Evolutionary conservation across 176 grass and related monocot species (phyloP), one percentile per base, ranked within the genome.

Genomic region (Bolboschoenus planiculmis): DNA sequence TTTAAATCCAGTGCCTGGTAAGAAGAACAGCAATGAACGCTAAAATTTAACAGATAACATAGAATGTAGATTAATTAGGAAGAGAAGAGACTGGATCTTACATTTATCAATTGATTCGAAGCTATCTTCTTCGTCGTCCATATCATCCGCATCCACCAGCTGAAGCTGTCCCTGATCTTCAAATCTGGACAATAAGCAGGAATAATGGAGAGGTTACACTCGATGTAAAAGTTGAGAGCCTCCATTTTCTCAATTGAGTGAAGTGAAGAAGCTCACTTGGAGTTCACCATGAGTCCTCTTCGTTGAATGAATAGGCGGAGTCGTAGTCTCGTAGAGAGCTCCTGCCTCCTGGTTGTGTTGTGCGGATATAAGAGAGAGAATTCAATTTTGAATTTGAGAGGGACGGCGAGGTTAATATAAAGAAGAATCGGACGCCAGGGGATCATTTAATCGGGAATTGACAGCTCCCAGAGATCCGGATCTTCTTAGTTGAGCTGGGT

Each of bases 51-150:
- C 83, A 81, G 35, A 62, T 50, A 86, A 77, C 11, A 78, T 31
- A 48, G 7, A 79, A 56, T 62, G 62, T n/a, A 74, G 54, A 35
- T 42, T 1, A 44, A 66, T 46, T 26, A 10, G 36, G 44, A 50
- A 26, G 43, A 18, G 42, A 82, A 29, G 37, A 50, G 55, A 59
- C 21, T 37, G 16, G 14, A 84, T 48, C 72, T 36, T 85, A 94
- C 95, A 50, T 89, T 92, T 94, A 44, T 97, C 95, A 70, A 97
- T 94, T 24, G 95, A 82, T 85, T 94, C 92, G 73, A 97, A 97
- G 92, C 78, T 85, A 76, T 94, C 92, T 56, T 94, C 89, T 84
- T 97, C 95, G 18, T 92, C 94, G 11, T 94, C 91, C 16, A 71
- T 37, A 66, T 81, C 83, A 56, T 92, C 90, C n/a, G 79, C 56